These are phyloP conservation scores for Leishmania tarentolae DNA, from an alignment of 208 protist genomes.

Conservation along the genomic window DNA sequence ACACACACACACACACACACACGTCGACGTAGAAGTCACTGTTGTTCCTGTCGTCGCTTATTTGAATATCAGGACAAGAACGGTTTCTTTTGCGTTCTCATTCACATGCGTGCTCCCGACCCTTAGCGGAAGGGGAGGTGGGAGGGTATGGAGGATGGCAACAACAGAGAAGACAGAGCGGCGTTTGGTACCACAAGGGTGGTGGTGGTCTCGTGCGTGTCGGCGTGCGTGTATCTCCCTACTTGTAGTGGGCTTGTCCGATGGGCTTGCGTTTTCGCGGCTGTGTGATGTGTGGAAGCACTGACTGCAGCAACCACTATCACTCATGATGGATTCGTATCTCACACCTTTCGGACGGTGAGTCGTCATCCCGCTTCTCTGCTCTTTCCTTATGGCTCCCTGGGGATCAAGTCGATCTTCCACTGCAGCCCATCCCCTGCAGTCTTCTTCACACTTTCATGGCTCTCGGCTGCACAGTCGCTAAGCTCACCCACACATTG, in stretches of 20 bases:
- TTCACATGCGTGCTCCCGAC: neutral
- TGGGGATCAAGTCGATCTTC: neutral
- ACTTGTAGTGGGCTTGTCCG: neutral
- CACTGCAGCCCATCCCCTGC: neutral
- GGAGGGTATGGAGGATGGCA: neutral
- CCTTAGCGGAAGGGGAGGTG: neutral
- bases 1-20: neutral
- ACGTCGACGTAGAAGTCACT: neutral
- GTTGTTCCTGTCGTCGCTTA: neutral
- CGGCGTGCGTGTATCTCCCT: neutral
- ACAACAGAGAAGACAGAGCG: neutral
- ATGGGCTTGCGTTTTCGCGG: neutral
- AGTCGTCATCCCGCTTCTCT: neutral
- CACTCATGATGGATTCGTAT: neutral
- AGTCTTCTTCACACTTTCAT: neutral
- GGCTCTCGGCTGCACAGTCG: neutral
- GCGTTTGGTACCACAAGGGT: neutral
- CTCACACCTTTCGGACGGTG: neutral
- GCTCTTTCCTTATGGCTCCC: neutral
- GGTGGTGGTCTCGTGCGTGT: neutral
- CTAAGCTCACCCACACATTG: neutral
- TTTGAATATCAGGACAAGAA: neutral
- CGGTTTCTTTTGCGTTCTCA: neutral
- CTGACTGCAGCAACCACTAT: neutral
- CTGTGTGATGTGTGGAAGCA: neutral